A percentile compares a stretch with the other conserved stretches of the same genome.
Evolutionary conservation across 495 filamentous ascomycete species (phyloP).

Genomic region (Penicillium coprophilum): DNA sequence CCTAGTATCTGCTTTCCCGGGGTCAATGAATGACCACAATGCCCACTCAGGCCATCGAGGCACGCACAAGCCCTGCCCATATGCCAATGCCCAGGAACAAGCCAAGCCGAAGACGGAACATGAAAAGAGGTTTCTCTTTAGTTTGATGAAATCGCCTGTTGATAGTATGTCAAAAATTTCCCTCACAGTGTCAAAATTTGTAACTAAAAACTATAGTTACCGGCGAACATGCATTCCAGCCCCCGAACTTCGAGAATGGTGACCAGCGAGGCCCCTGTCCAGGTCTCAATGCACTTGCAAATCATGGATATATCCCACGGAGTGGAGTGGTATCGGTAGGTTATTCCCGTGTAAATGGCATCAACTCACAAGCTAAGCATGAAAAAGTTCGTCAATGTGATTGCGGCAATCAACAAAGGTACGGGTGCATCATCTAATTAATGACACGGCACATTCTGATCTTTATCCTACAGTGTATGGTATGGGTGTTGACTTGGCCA

Average conservation of each 20-base stretch:
- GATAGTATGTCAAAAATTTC: constrained; percentile 22
- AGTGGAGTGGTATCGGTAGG: constrained; percentile 46
- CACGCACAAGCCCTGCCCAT: constrained; percentile 31
- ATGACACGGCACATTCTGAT: not conserved
- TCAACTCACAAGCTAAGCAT: constrained; percentile 26
- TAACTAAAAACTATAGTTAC: constrained; percentile 26
- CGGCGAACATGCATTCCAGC: constrained; percentile 40
- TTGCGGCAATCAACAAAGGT: constrained; percentile 35
- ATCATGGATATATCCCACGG: constrained; percentile 55
- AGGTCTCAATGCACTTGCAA: constrained; percentile 53
- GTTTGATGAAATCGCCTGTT: constrained; percentile 27
- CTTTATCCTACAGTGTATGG: constrained; percentile 38
- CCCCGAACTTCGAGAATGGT: constrained; percentile 35
- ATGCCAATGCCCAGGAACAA: constrained; percentile 12
- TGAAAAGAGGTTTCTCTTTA: constrained; percentile 31
- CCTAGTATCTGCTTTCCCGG: constrained; percentile 17
- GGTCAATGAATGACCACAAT: constrained; percentile 7
- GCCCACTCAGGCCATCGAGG: constrained; percentile 4
- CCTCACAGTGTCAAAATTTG: not conserved
- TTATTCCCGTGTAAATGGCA: constrained; percentile 5
- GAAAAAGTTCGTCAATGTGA: constrained; percentile 27
- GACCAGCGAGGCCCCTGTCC: constrained; percentile 52
- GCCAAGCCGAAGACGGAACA: constrained; percentile 1
- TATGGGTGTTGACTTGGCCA: constrained; percentile 51
- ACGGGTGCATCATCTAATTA: not conserved